A percentile compares a stretch with the other conserved stretches of the same genome.
phyloP scores from a whole-genome alignment of 345 rosid genomes.

The Gossypium sturtianum region DNA sequence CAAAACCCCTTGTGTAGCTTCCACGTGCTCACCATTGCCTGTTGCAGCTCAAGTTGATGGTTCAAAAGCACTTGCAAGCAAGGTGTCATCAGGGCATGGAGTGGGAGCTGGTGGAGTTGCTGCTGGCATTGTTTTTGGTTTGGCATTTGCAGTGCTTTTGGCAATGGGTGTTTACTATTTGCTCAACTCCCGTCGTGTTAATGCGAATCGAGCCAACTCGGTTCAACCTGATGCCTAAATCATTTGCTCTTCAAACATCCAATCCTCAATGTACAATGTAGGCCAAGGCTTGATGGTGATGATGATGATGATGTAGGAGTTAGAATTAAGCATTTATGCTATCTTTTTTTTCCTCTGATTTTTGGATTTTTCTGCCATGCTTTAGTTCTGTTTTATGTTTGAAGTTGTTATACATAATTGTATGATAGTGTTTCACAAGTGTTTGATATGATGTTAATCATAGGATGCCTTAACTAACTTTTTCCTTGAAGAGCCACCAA shows the following conservation, averaged over 20 bases:
- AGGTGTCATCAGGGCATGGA: conserved; percentile 18
- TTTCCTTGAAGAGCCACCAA: too few relatives aligned
- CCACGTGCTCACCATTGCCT: conserved; percentile 57
- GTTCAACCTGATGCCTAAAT: conserved; percentile 37
- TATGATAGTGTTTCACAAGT: neutral
- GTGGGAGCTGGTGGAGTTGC: conserved; percentile 38
- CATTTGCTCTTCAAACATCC: neutral
- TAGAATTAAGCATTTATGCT: neutral
- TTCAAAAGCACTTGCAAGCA: conserved; percentile 24
- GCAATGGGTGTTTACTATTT: conserved; percentile 32
- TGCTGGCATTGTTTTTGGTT: conserved; percentile 41
- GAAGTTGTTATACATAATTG: neutral
- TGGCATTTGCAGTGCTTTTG: conserved; percentile 31
- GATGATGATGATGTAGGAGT: neutral
- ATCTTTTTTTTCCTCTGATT: neutral
- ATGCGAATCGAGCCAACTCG: conserved; percentile 25
- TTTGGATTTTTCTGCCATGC: neutral
- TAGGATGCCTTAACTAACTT: too few relatives aligned
- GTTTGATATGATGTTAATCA: neutral
- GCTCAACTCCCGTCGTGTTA: conserved; percentile 26
- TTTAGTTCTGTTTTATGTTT: conserved; percentile 1
- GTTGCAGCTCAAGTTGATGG: conserved; percentile 48
- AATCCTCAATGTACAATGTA: neutral
- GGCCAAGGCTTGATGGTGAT: neutral
- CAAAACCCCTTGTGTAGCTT: conserved; percentile 31